A percentile compares a stretch with the other conserved stretches of the same genome.
Conservation (phyloP, 164 flowering plant genomes). For the Hamamelis virginiana region DNA sequence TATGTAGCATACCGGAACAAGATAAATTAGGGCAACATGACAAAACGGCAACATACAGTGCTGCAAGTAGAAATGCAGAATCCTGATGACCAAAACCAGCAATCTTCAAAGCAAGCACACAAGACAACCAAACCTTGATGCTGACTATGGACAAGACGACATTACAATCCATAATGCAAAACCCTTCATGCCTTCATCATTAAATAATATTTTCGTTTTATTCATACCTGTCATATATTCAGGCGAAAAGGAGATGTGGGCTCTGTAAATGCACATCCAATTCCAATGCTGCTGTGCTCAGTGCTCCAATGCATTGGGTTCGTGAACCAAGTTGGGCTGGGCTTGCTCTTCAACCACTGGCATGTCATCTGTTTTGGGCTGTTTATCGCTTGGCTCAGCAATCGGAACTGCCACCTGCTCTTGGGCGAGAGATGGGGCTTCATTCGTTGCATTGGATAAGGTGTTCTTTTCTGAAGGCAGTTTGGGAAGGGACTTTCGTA, state of each 20-base stretch:
- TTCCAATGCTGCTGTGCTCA: slow-evolving; percentile 14
- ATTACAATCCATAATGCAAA: slow-evolving; percentile 21
- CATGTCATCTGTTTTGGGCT: slow-evolving; percentile 19
- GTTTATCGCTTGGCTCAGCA: slow-evolving; percentile 18
- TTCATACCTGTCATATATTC: slow-evolving; percentile 6
- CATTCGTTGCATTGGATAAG: slow-evolving; percentile 32
- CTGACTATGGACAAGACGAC: slow-evolving; percentile 24
- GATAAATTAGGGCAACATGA: slow-evolving; percentile 12
- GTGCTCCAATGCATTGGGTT: slow-evolving; percentile 16
- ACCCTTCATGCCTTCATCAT: slow-evolving; percentile 21
- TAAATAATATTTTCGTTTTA: slow-evolving; percentile 7
- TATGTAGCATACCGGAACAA: not conserved
- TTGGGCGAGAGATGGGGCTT: slow-evolving; percentile 15
- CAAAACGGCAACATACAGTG: slow-evolving; percentile 18
- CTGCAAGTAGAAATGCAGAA: slow-evolving; percentile 19
- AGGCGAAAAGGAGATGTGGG: slow-evolving; percentile 10
- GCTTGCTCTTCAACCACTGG: slow-evolving; percentile 25
- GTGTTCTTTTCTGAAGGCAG: slow-evolving; percentile 69
- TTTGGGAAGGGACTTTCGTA: slow-evolving; percentile 81
- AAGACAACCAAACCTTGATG: slow-evolving; percentile 18
- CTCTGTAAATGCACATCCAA: slow-evolving; percentile 9
- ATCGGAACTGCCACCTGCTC: slow-evolving; percentile 23
- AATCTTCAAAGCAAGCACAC: slow-evolving; percentile 30
- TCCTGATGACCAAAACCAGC: slow-evolving; percentile 21
- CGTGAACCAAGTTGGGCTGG: slow-evolving; percentile 20